These are phyloP conservation scores for Sicyos edulis DNA, from an alignment of 306 rosid genomes.

Conservation along the genomic window DNA sequence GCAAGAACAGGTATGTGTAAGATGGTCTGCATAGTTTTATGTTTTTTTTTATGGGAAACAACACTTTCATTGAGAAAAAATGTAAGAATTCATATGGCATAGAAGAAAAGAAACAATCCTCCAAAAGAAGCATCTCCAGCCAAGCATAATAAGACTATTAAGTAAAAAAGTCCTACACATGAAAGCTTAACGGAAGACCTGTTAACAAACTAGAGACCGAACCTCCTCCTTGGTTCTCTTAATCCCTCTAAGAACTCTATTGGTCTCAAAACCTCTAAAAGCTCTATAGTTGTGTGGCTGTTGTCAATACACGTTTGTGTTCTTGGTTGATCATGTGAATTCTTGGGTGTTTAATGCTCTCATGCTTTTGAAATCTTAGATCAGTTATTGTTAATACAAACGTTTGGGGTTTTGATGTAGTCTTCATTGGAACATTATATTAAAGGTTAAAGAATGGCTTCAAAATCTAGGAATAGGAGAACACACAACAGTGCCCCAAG, in stretches of 20 bases:
- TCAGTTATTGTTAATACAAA: constrained; percentile 15
- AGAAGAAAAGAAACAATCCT: neutral
- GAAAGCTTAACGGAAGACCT: neutral
- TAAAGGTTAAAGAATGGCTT: constrained; percentile 99
- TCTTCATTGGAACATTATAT: constrained; percentile 64
- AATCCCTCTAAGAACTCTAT: no score
- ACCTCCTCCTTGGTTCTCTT: neutral
- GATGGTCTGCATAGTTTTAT: neutral
- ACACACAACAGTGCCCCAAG: constrained; percentile 55
- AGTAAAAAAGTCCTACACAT: neutral
- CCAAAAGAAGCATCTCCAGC: neutral
- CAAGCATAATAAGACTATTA: neutral
- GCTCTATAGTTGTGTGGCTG: neutral
- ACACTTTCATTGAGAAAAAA: neutral
- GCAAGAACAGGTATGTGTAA: constrained; percentile 80
- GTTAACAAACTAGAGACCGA: neutral
- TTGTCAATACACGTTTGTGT: neutral
- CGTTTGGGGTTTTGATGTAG: constrained; percentile 58
- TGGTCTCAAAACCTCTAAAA: neutral
- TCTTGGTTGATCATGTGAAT: constrained; percentile 10
- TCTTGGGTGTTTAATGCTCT: neutral
- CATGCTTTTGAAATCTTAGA: constrained; percentile 4
- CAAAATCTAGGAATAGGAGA: constrained; percentile 99
- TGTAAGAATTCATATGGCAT: neutral
- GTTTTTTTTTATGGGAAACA: neutral